Evolutionary conservation across 164 flowering plant genomes (phyloP).

Genomic region (Liriodendron chinense): DNA sequence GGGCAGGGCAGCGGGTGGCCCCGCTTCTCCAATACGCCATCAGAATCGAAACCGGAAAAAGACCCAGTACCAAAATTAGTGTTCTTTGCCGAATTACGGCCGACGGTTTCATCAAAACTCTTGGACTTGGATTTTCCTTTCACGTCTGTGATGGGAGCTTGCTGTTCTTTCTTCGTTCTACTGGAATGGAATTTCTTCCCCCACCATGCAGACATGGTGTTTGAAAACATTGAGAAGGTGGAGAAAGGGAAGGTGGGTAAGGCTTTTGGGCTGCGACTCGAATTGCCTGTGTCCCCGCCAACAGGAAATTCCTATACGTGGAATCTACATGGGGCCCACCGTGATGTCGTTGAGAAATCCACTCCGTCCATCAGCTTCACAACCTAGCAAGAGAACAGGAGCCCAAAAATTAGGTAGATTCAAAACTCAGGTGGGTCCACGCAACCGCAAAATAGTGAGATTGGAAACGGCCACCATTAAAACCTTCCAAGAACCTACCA

Average conservation of each 20-base stretch:
- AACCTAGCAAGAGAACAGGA: no score
- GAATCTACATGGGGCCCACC: no score
- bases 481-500: no score
- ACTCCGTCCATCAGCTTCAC: no score
- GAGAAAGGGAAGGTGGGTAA: not conserved
- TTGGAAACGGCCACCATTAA: no score
- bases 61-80: constrained; percentile 10
- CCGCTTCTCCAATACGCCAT: constrained; percentile 32
- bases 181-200: constrained; percentile 31
- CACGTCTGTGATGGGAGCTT: constrained; percentile 11
- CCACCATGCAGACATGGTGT: constrained; percentile 62
- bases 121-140: constrained; percentile 22
- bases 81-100: not conserved
- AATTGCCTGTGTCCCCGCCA: no score
- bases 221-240: not conserved
- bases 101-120: constrained; percentile 39
- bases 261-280: not conserved
- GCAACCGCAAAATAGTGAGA: no score
- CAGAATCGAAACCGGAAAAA: constrained; percentile 52
- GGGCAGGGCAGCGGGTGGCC: constrained; percentile 76
- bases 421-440: no score
- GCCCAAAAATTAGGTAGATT: no score
- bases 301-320: no score
- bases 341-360: no score
- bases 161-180: constrained; percentile 31